A percentile compares a stretch with the other conserved stretches of the same genome.
Conservation (phyloP, 495 filamentous ascomycete species). For the Trichodelitschia bisporula region DNA sequence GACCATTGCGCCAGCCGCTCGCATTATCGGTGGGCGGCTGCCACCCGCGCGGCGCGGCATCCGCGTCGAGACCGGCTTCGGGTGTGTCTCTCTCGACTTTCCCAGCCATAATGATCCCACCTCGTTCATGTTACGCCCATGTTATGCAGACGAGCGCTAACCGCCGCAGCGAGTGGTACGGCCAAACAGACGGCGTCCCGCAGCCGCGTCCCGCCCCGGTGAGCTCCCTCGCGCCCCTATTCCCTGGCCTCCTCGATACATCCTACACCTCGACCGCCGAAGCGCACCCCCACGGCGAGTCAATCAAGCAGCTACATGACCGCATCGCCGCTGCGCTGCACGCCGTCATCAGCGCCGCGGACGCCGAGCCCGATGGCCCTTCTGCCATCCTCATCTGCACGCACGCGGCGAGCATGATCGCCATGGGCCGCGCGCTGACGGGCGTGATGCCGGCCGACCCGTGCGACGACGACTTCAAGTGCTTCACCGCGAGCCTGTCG, state of each 20-base stretch:
- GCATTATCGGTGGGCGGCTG: too few relatives aligned
- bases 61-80: constrained; percentile 49
- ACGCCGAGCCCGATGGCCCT: constrained; percentile 25
- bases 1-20: constrained; percentile 53
- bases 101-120: too few relatives aligned
- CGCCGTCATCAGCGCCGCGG: constrained; percentile 43
- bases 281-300: constrained; percentile 44
- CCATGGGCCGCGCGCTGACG: constrained; percentile 57
- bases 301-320: constrained; percentile 51
- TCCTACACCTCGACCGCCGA: constrained; percentile 4
- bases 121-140: too few relatives aligned
- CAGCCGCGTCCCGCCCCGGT: constrained; percentile 55
- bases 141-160: too few relatives aligned
- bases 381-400: constrained; percentile 58
- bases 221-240: constrained; percentile 31
- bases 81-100: too few relatives aligned
- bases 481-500: constrained; percentile 66
- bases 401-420: constrained; percentile 79
- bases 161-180: constrained; percentile 73
- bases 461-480: constrained; percentile 50
- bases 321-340: constrained; percentile 47
- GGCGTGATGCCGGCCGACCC: constrained; percentile 44
- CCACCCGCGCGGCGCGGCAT: too few relatives aligned
- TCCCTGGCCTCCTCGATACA: constrained; percentile 31
- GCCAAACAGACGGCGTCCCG: constrained; percentile 46